Conservation (phyloP, 768 basidiomycete species). For the Serendipita sp. region DNA sequence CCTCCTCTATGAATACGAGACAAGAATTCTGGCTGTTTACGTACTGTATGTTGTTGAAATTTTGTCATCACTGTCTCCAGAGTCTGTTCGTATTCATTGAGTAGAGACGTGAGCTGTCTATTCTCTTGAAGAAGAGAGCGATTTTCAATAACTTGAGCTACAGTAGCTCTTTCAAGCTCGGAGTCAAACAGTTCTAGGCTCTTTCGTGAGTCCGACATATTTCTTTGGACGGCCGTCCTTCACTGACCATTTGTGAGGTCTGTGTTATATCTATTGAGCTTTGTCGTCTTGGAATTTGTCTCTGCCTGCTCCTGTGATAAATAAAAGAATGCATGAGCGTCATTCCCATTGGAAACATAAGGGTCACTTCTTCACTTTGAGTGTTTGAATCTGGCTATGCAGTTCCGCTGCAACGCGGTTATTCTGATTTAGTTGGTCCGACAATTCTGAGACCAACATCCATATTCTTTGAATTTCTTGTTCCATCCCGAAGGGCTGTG, state of each 20-base stretch:
- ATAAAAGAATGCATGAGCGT: background rate
- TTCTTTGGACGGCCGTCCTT: background rate
- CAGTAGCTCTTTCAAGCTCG: slow-evolving; percentile 79
- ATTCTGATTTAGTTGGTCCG: slow-evolving; percentile 70
- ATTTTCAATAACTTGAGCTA: slow-evolving; percentile 85
- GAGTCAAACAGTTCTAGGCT: slow-evolving; percentile 74
- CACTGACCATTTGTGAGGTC: slow-evolving; percentile 7
- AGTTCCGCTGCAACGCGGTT: slow-evolving; percentile 54
- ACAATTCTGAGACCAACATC: slow-evolving; percentile 66
- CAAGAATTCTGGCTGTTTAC: slow-evolving; percentile 18
- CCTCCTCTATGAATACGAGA: background rate
- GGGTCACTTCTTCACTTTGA: slow-evolving; percentile 41
- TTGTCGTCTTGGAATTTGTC: background rate
- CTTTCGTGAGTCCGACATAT: background rate
- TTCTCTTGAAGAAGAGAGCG: slow-evolving; percentile 87
- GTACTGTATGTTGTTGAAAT: slow-evolving; percentile 78
- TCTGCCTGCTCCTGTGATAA: background rate
- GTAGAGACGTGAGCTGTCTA: slow-evolving; percentile 71
- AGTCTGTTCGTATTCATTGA: slow-evolving; percentile 90
- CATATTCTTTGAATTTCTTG: slow-evolving; percentile 39
- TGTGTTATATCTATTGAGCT: slow-evolving; percentile 7
- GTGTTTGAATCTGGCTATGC: slow-evolving; percentile 46
- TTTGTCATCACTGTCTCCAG: slow-evolving; percentile 95
- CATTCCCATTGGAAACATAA: background rate
- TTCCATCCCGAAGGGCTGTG: slow-evolving; percentile 9